Base-by-base conservation (phyloP, 140 eudicot genomes). In the Bidens hawaiensis region DNA sequence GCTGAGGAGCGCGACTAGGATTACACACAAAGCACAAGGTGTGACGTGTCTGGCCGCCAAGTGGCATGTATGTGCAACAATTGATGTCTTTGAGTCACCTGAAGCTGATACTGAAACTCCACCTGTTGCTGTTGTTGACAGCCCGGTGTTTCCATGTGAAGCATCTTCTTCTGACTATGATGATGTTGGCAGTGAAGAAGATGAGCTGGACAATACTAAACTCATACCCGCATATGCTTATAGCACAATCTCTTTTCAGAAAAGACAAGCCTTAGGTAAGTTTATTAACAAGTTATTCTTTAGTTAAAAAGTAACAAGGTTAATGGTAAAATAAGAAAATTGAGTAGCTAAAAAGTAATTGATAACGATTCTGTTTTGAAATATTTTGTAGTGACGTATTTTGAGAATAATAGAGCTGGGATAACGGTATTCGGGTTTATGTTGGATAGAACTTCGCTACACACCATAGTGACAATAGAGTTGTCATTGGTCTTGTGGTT, bases 381-480 rank as follows among this genome's bases (percentile, higher is more conserved):
- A n/a, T n/a, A n/a, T n/a, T 19, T 27, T 58, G 24, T 68, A 94
- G 99, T 94, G 81, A 83, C 85, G 13, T 94, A 94, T 60, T 85
- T 94, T 53, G 99, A 89, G 82, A 81, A 85, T 81, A 88, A 94
- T 46, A 77, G 80, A 85, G 99, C 99, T 45, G 99, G 99, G 43
- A 85, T 94, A 14, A 94, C 97, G 0, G 64, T 94, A 18, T 94
- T 74, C 36, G 99, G 99, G 14, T 88, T 86, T 65, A 85, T 83
- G 94, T 78, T 94, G 75, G 99, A 94, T 54, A 79, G 99, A 62
- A 73, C 73, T 18, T 85, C 90, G 2, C 76, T 94, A 4, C 95
- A 85, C 65, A 82, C 93, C 42, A 85, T 94, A 68, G 86, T 79
- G 15, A 90, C 94, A 4, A 54, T 94, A 25, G 99, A 94, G 75